Evolutionary conservation across 164 flowering plant species (phyloP).

Genomic region (Sextonia rubra): DNA sequence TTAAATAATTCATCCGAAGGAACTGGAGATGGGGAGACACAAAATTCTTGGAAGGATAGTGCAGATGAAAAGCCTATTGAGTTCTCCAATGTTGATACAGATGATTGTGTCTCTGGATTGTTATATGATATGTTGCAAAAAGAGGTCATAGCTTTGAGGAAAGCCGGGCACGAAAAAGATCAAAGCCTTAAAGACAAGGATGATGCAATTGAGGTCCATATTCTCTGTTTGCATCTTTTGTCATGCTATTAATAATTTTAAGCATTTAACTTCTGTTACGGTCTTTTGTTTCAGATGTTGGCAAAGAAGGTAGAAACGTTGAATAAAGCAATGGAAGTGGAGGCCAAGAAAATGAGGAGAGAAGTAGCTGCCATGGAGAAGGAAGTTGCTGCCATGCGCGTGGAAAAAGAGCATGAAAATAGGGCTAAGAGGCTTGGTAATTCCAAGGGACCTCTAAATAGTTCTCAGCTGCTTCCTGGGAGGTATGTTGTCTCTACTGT

Average conservation of each 20-base stretch:
- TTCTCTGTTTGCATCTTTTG: background rate
- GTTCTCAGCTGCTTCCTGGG: conserved; percentile 32
- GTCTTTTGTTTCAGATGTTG: conserved; percentile 42
- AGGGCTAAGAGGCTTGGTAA: conserved; percentile 31
- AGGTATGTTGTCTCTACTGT: conserved; percentile 24
- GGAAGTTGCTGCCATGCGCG: conserved; percentile 60
- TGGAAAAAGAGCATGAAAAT: conserved; percentile 40
- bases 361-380: conserved; percentile 74
- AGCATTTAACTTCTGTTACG: background rate
- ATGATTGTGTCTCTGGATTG: conserved; percentile 53
- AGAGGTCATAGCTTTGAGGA: conserved; percentile 56
- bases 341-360: conserved; percentile 70
- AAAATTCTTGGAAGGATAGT: conserved; percentile 14
- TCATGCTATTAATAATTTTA: background rate
- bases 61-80: conserved; percentile 23
- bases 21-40: conserved; percentile 11
- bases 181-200: conserved; percentile 68
- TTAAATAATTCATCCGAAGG: conserved; percentile 12
- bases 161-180: conserved; percentile 62
- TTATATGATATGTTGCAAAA: conserved; percentile 67
- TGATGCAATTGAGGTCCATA: conserved; percentile 60
- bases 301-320: conserved; percentile 69
- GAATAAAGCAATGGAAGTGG: conserved; percentile 71
- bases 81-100: conserved; percentile 25
- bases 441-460: conserved; percentile 36